Evolutionary conservation across 352 stramenopile genomes (phyloP), one percentile per base, ranked within the genome.

Genomic region (Phytophthora hibernalis): DNA sequence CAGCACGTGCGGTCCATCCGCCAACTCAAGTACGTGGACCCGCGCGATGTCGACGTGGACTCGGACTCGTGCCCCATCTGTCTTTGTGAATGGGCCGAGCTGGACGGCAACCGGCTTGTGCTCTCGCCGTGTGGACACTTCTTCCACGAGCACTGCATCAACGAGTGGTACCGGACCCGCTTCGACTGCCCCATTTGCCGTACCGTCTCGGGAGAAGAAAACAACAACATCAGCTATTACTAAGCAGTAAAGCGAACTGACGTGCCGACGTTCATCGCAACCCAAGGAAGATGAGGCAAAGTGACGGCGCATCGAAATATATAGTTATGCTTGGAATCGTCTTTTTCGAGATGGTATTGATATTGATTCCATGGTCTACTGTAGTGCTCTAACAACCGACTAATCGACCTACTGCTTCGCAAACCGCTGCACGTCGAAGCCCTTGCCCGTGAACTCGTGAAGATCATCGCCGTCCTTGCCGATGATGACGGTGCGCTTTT

Each of bases 131-230:
- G 87, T 54, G 85, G 87, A 38, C 87, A 95, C 61, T 95, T 93
- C 52, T 95, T 95, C 71, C 87, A 95, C 64, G 87, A 92, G 56
- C 83, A 93, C 67, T 95, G 87, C 74, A 95, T 95, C 47, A 95
- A 93, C 58, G 87, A 95, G 67, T 95, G 87, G 87, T 95, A 95
- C 71, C 82, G 83, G 43, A 95, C 87, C 52, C 82, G 87, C 55
- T 95, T 95, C 24, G 87, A 95, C 69, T 95, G 87, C 80, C 87
- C 87, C 61, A 95, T 95, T 86, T 95, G 87, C 69, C 83, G 87
- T 37, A 90, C 85, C 9, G 93, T 95, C 49, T 87, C 85, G 10
- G 87, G 87, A 22, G 51, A 79, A 59, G 82, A 83, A 45, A 55
- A 74, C 42, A 60, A 61, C 53, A 69, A 49, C 35, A 70, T 52